These are phyloP conservation scores for Aspergillus melleus DNA, from an alignment of 2,329 filamentous ascomycete species.

Conservation along the genomic window DNA sequence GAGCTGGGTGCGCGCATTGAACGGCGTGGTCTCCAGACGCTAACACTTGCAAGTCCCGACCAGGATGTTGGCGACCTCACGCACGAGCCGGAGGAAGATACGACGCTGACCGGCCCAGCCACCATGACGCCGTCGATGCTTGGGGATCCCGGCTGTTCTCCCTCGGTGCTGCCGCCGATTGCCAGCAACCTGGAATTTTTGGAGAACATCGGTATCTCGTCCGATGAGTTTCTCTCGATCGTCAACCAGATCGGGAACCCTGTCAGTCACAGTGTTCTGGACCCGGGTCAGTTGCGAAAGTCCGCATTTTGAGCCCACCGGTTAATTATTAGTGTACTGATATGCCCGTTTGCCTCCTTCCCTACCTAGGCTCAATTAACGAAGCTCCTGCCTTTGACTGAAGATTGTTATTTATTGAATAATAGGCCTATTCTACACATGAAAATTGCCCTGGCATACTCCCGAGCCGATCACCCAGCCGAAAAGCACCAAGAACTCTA, in stretches of 20 bases:
- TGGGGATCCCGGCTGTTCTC: neutral
- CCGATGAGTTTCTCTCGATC: conserved; percentile 40
- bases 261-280: neutral
- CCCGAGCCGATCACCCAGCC: too few relatives aligned
- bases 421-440: too few relatives aligned
- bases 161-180: neutral
- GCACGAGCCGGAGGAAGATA: neutral
- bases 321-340: too few relatives aligned
- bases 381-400: too few relatives aligned
- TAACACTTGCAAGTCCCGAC: conserved; percentile 15
- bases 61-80: neutral
- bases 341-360: too few relatives aligned
- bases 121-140: neutral
- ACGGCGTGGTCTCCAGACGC: conserved; percentile 26
- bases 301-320: too few relatives aligned
- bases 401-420: too few relatives aligned
- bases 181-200: conserved; percentile 29
- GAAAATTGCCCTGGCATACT: too few relatives aligned
- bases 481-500: too few relatives aligned
- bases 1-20: conserved; percentile 28
- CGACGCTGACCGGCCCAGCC: neutral
- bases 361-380: too few relatives aligned
- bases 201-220: conserved; percentile 41
- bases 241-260: conserved; percentile 36
- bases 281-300: too few relatives aligned